Conservation (phyloP, 1,284 basidiomycete genomes). For the Cutaneotrichosporon sp. region DNA sequence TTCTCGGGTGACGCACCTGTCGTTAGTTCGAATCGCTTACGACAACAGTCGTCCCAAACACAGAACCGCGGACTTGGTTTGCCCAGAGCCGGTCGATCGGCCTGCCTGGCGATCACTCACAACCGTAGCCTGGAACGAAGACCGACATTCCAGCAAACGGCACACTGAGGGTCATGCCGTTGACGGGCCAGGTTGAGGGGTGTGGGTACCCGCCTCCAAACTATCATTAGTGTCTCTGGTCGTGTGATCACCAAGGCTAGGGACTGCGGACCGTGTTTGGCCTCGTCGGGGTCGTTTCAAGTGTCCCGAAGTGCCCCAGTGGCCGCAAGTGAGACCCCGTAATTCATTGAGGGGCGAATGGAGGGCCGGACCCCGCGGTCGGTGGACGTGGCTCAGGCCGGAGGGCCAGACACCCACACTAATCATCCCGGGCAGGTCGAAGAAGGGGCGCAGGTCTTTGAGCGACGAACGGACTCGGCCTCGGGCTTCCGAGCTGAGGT, state of each 20-base stretch:
- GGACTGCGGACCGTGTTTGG: too few species aligned
- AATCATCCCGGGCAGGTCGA: too few species aligned
- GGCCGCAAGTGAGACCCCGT: too few species aligned
- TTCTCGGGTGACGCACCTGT: constrained; percentile 27
- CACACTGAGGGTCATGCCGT: constrained; percentile 43
- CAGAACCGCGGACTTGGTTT: neutral
- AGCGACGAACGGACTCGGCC: constrained; percentile 25
- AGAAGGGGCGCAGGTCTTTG: constrained; percentile 22
- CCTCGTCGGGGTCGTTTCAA: too few species aligned
- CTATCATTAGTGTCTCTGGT: neutral
- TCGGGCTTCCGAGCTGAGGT: constrained; percentile 26
- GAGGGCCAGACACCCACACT: too few species aligned
- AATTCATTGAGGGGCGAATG: too few species aligned
- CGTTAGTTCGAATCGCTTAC: too few species aligned
- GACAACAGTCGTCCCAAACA: neutral
- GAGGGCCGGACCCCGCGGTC: too few species aligned
- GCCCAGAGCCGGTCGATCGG: neutral
- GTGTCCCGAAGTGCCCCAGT: too few species aligned
- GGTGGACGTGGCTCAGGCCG: too few species aligned
- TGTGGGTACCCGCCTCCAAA: constrained; percentile 30
- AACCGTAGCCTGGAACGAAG: constrained; percentile 40
- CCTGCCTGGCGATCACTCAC: constrained; percentile 28
- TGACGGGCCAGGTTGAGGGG: constrained; percentile 42
- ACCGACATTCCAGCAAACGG: constrained; percentile 41
- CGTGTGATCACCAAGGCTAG: too few species aligned